Conservation (phyloP, 306 rosid genomes). For the Sphenostylis stenocarpa region DNA sequence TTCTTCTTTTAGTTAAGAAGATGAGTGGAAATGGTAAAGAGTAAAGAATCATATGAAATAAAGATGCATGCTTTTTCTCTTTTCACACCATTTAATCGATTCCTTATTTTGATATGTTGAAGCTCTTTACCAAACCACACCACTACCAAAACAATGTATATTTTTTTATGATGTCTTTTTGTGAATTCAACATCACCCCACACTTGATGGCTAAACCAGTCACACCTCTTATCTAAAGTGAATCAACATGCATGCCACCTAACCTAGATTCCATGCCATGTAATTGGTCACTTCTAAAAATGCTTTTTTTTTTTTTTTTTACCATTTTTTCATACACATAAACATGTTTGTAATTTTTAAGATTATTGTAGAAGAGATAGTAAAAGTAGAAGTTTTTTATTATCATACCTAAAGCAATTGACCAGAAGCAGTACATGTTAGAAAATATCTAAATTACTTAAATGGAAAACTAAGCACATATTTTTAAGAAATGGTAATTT, state of each 20-base stretch:
- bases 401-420: background rate
- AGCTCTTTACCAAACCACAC: background rate
- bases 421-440: background rate
- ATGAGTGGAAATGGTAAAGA: background rate
- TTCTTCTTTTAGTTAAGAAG: background rate
- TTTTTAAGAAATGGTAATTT: no score
- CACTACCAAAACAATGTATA: background rate
- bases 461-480: no score
- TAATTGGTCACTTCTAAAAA: background rate
- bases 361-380: background rate
- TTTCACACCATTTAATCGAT: background rate
- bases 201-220: background rate
- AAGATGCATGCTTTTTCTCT: background rate
- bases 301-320: background rate
- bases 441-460: no score
- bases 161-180: background rate
- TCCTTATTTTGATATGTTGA: background rate
- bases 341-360: background rate
- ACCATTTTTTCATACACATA: background rate
- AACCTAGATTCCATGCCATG: constrained; percentile 12
- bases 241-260: constrained; percentile 7
- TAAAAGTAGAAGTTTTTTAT: background rate
- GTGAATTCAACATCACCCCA: background rate
- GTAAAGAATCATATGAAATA: background rate
- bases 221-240: background rate